Base-by-base conservation (phyloP, 805 yeast species). In the Ogataea chonburiensis region DNA sequence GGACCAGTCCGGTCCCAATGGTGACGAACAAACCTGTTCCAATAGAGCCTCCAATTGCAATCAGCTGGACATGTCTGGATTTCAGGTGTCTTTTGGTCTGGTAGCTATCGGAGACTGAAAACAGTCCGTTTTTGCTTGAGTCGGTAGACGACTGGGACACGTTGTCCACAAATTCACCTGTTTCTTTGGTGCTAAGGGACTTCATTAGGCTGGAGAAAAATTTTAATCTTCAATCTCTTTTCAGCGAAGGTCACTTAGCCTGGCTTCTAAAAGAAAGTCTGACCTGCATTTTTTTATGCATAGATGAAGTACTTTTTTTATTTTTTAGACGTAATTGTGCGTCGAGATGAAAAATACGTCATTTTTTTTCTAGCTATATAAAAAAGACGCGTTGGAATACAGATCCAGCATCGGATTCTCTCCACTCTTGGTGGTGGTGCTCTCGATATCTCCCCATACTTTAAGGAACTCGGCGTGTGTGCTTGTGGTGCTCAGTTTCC, bases 321-420 rank as follows among this genome's bases (percentile, higher is more conserved):
- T 14, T 27, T 13, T 3, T 9, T n/a, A 19, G 15, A 28, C 32
- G 32, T 28, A 18, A 28, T 28, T 28, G 17, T 20, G 24, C 32
- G 19, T 28, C 21, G 19, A 15, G 24, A 15, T 10, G 7, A 28
- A 28, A 26, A 12, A 9, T 16, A 28, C 31, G 31, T 28, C 31
- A 28, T 14, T 28, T 24, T 12, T 6, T 13, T 9, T 11, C 51
- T 43, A 70, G 37, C 74, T 70, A 28, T 67, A 68, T 65, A 79
- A 66, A 46, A 84, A 85, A 15, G 83, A 76, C 4, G 86, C 93
- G 52, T 86, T 86, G 22, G 70, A 66, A 55, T 86, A 86, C 42
- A 86, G 72, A 34, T 81, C 82, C 38, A 86, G 56, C 88, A 86
- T 77, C 10, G 95, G 95, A 49, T 83, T 84, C 49, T 86, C 95